Percentiles rank a stretch among this genome's conserved stretches.
Conservation (phyloP, 2,329 filamentous ascomycete species). For the Verticillium tricorpus region DNA sequence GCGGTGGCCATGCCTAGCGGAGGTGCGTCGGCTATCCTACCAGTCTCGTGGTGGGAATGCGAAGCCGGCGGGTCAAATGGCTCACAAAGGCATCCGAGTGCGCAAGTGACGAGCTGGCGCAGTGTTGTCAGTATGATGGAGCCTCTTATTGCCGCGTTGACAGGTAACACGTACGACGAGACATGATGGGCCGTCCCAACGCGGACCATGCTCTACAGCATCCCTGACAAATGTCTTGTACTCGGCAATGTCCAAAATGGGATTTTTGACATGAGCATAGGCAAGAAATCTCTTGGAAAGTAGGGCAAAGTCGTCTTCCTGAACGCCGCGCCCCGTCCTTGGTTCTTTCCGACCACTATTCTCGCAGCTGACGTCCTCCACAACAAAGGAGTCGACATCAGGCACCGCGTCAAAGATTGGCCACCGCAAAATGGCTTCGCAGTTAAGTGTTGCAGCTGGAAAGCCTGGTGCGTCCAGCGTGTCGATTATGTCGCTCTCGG, state of each 20-base stretch:
- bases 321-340: slow-evolving; percentile 13
- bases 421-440: slow-evolving; percentile 23
- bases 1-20: slow-evolving; percentile 15
- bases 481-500: slow-evolving; percentile 4
- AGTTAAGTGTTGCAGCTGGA: slow-evolving; percentile 11
- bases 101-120: slow-evolving; percentile 23
- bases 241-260: slow-evolving; percentile 21
- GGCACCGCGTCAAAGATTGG: slow-evolving; percentile 21
- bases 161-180: slow-evolving; percentile 19
- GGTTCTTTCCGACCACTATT: slow-evolving; percentile 1
- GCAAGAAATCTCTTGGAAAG: slow-evolving; percentile 22
- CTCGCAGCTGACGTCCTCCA: slow-evolving; percentile 12
- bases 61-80: slow-evolving; percentile 10
- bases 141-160: background rate
- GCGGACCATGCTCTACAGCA: slow-evolving; percentile 19
- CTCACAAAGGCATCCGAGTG: slow-evolving; percentile 21
- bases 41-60: too few species aligned
- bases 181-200: slow-evolving; percentile 22
- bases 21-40: background rate
- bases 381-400: slow-evolving; percentile 14
- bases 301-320: slow-evolving; percentile 20
- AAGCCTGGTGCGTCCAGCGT: slow-evolving; percentile 10
- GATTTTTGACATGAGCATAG: slow-evolving; percentile 28
- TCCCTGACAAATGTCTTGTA: slow-evolving; percentile 16
- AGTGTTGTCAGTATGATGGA: background rate